phyloP scores from a whole-genome alignment of 2,329 filamentous ascomycete genomes.

The Alternaria gansuensis region DNA sequence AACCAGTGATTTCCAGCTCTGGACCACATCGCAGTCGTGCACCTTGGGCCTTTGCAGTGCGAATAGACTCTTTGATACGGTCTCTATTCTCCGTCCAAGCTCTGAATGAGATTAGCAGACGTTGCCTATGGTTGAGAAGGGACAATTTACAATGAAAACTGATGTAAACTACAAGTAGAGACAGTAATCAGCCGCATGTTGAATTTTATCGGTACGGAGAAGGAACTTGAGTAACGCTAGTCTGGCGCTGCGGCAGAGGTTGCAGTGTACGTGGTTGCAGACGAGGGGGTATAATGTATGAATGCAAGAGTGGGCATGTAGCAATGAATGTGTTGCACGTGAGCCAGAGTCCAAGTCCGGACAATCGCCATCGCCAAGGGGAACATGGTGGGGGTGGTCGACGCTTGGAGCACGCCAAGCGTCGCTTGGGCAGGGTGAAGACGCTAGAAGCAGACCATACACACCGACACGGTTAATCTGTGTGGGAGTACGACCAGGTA shows the following conservation, averaged over 20 bases:
- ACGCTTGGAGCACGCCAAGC: background rate
- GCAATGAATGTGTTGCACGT: too few relatives aligned
- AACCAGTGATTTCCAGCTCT: conserved; percentile 57
- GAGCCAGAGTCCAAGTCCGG: too few relatives aligned
- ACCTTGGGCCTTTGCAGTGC: conserved; percentile 49
- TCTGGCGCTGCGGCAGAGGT: too few relatives aligned
- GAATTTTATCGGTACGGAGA: too few relatives aligned
- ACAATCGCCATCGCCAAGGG: too few relatives aligned
- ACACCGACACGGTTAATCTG: background rate
- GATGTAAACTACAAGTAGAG: too few relatives aligned
- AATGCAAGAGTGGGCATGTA: too few relatives aligned
- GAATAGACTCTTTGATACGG: conserved; percentile 1
- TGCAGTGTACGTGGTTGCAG: too few relatives aligned
- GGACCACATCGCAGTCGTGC: conserved; percentile 38
- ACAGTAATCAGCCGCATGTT: too few relatives aligned
- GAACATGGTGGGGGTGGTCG: background rate
- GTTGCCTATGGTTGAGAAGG: background rate
- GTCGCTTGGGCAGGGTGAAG: conserved; percentile 2
- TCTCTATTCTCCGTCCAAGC: conserved; percentile 2
- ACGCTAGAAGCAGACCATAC: background rate
- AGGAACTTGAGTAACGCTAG: too few relatives aligned
- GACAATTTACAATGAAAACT: conserved; percentile 31
- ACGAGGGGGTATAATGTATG: too few relatives aligned
- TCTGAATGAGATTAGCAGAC: background rate
- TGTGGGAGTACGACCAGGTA: too few relatives aligned